Evolutionary conservation across 2,329 filamentous ascomycete species (phyloP), one percentile per base, ranked within the genome.

Genomic region (Ceratocystis smalleyi): DNA sequence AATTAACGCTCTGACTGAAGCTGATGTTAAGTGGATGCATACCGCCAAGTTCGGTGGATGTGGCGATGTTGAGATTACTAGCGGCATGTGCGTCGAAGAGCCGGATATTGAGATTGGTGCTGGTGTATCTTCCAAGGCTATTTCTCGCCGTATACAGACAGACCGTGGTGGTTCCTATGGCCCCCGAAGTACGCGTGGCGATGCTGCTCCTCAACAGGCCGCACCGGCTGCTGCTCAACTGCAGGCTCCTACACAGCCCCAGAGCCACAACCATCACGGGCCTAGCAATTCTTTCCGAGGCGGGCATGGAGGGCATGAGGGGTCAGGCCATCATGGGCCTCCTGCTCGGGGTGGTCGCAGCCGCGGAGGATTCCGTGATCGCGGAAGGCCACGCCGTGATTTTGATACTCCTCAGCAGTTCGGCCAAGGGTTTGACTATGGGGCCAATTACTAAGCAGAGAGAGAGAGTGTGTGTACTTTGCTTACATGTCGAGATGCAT

Each of bases 21-120:
- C 94, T 30, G 94, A 99, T 76, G 84, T 89, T 67, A 96, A 97
- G 75, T 99, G 94, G 94, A 90, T 97, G 80, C 76, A 96, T 68
- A 96, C 86, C 43, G 95, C 94, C 12, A 89, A 95, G 68, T 96
- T 87, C 72, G 94, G 94, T 69, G 94, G 94, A 64, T 96, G 89
- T 67, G 94, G 92, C 65, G 94, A 92, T 64, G 82, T 83, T 65
- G 77, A 84, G 1, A 89, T 99, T 67, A 86, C 91, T 71, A 79
- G 83, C 15, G 91, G 91, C 51, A 83, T 99, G 76, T 87, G 91
- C 5, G 88, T 99, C 30, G 94, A 99, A 73, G 94, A 99, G 75
- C 94, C 94, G 2, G 94, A 99, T 72, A 99, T 99, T 70, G 94
- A 99, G 75, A 99, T 99, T 65, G 94, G 94, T 63, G 91, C 92